Conservation (phyloP, 2,329 filamentous ascomycete genomes). For the Cercospora janseana region DNA sequence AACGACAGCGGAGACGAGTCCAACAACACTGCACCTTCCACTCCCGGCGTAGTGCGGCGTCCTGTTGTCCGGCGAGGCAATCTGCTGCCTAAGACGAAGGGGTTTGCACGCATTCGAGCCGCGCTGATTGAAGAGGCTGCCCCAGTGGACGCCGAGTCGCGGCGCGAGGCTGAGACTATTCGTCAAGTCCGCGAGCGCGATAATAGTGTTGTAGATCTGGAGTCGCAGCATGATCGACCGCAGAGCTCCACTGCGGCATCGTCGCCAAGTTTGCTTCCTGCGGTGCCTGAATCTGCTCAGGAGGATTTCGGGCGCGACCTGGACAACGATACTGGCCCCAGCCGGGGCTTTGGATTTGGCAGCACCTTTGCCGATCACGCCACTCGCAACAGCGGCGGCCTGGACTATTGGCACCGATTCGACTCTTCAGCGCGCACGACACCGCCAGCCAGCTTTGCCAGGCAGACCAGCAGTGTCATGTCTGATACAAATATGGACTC, state of each 20-base stretch:
- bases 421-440: constrained; percentile 64
- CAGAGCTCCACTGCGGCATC: constrained; percentile 61
- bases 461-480: constrained; percentile 51
- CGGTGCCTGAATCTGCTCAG: constrained; percentile 56
- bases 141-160: constrained; percentile 83
- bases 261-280: constrained; percentile 64
- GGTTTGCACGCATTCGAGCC: constrained; percentile 87
- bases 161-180: constrained; percentile 91
- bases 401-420: constrained; percentile 76
- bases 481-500: constrained; percentile 74
- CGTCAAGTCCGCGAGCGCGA: constrained; percentile 92
- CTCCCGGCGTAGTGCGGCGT: constrained; percentile 74
- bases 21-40: constrained; percentile 49
- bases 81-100: constrained; percentile 91
- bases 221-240: constrained; percentile 39
- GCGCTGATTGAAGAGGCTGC: constrained; percentile 84
- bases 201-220: constrained; percentile 43
- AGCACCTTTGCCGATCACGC: constrained; percentile 74
- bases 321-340: constrained; percentile 23
- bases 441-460: constrained; percentile 59
- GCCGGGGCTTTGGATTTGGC: constrained; percentile 47
- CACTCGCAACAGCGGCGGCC: constrained; percentile 68
- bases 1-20: constrained; percentile 75
- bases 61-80: constrained; percentile 85
- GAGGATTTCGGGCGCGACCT: constrained; percentile 70